Evolutionary conservation across 2,329 filamentous ascomycete species (phyloP), one percentile per base, ranked within the genome.

Genomic region (Pochonia chlamydosporia): DNA sequence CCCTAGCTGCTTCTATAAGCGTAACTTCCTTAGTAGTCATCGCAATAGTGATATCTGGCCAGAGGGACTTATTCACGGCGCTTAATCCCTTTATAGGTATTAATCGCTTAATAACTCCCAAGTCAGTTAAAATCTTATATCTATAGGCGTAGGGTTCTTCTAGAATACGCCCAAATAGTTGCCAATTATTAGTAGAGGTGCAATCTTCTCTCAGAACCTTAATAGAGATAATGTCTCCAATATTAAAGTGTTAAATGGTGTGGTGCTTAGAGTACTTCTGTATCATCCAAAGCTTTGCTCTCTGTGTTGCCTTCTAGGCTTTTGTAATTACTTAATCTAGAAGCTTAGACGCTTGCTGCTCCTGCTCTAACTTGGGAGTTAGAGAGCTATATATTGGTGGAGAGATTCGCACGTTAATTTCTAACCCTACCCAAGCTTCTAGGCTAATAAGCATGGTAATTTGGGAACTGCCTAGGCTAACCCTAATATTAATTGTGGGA

Each of bases 21-120:
- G 44, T 46, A 23, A 40, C 44, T 31, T 46, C 44, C 18, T 46
- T 46, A 16, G 28, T 46, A 46, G 44, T 40, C 16, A 40, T n/a
- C 18, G 44, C 30, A 41, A 46, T 46, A 25, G 39, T 30, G 31
- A 46, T 41, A 41, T 40, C 35, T 26, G 30, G 39, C 44, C 35
- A 46, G 10, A 46, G 35, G 16, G 44, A 14, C 28, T 46, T 23
- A 46, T 46, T 35, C 23, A 46, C 36, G 30, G 26, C 36, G 13
- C 35, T 21, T 23, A 46, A 14, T 41, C 28, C 44, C 44, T 36
- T 46, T 40, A 35, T 46, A 11, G 35, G 44, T 31, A 46, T 35
- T 46, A 46, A 25, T n/a, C 44, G 33, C 31, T 46, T 18, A n/a
- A 46, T 40, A 40, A 46, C 40, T 8, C 44, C 44, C 21, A 35